phyloP scores from a whole-genome alignment of 371 early-diverging fungal species.

The Nematocida parisii region DNA sequence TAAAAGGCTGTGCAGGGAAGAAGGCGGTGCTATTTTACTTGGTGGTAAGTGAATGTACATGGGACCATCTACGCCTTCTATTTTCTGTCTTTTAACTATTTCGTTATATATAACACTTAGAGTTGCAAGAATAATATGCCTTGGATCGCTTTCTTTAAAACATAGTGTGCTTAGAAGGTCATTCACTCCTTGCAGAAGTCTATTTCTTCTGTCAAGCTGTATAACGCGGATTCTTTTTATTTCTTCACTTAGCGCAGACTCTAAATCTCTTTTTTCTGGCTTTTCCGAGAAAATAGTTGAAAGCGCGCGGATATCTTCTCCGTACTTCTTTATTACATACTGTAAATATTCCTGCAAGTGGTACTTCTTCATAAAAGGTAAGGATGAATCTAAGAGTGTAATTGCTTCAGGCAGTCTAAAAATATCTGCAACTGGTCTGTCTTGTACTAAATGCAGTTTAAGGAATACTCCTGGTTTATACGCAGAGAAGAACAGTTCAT shows the following conservation, averaged over 20 bases:
- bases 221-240: background rate
- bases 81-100: background rate
- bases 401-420: background rate
- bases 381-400: conserved; percentile 21
- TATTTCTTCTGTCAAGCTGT: conserved; percentile 16
- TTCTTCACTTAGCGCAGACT: background rate
- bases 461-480: background rate
- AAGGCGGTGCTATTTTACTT: background rate
- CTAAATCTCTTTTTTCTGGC: conserved; percentile 5
- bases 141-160: conserved; percentile 10
- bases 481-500: background rate
- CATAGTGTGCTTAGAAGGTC: conserved; percentile 12
- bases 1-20: conserved; percentile 28
- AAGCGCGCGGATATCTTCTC: conserved; percentile 5
- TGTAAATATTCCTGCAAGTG: background rate
- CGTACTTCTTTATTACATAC: background rate
- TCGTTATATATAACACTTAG: conserved; percentile 23
- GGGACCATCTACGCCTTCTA: background rate
- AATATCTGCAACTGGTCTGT: background rate
- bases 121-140: background rate
- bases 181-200: background rate
- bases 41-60: conserved; percentile 7
- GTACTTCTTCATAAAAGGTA: conserved; percentile 10
- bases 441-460: background rate
- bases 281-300: background rate